Conservation (phyloP, 169 alveolate species). For the Plasmodium billcollinsi region DNA sequence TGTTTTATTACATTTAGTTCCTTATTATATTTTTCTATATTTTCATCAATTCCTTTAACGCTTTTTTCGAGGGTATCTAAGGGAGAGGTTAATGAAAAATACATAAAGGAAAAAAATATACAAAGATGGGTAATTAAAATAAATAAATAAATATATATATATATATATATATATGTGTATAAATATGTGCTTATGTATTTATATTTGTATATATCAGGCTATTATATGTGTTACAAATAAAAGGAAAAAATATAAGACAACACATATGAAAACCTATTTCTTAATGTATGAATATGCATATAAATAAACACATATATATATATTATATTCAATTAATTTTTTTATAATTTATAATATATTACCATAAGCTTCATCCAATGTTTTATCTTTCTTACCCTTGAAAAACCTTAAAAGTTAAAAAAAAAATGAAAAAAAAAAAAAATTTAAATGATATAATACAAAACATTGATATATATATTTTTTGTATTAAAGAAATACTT, state of each 20-base stretch:
- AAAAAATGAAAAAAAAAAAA: conserved; percentile 10
- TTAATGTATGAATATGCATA: too few species aligned
- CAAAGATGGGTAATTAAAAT: too few species aligned
- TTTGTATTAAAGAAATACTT: background rate
- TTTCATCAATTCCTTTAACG: conserved; percentile 52
- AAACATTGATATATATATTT: too few species aligned
- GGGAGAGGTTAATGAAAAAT: background rate
- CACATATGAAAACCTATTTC: too few species aligned
- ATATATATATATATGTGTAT: too few species aligned
- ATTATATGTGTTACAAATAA: too few species aligned
- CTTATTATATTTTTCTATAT: conserved; percentile 66
- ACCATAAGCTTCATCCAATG: conserved; percentile 75
- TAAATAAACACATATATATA: too few species aligned
- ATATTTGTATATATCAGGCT: too few species aligned
- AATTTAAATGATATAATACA: background rate
- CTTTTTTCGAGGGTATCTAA: conserved; percentile 64
- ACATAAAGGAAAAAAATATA: too few species aligned
- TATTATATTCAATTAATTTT: background rate
- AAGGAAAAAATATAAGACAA: too few species aligned
- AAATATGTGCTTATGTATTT: too few species aligned
- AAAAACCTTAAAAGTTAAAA: conserved; percentile 51
- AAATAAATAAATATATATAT: too few species aligned
- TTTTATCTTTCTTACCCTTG: conserved; percentile 48
- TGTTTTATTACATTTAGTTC: conserved; percentile 72
- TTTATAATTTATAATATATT: conserved; percentile 3